A percentile compares a stretch with the other conserved stretches of the same genome.
Evolutionary conservation across 116 monocot species (phyloP).

Genomic region (Papilionanthe hybrid): DNA sequence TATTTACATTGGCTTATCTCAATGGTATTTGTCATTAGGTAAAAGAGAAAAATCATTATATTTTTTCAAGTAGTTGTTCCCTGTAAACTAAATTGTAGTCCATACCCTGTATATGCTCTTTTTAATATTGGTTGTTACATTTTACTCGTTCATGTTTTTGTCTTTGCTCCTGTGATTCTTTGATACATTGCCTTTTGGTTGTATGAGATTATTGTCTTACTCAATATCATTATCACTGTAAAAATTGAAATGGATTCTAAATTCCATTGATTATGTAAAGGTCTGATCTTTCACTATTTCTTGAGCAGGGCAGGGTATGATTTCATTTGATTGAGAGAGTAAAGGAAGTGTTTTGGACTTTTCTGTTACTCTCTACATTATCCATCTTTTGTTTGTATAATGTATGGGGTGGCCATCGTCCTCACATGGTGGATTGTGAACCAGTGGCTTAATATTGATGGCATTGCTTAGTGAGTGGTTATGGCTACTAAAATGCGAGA

Average conservation of each 20-base stretch:
- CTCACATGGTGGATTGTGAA: slow-evolving; percentile 96
- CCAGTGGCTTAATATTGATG: slow-evolving; percentile 62
- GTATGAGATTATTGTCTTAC: neutral
- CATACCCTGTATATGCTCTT: neutral
- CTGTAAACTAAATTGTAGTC: neutral
- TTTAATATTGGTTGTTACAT: neutral
- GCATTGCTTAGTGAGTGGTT: slow-evolving; percentile 82
- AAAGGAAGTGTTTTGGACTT: slow-evolving; percentile 92
- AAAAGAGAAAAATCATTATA: too few relatives aligned
- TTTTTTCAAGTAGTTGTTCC: too few relatives aligned
- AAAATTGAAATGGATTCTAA: neutral
- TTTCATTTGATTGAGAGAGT: slow-evolving; percentile 76
- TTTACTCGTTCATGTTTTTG: neutral
- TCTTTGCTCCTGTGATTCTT: neutral
- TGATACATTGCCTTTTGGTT: neutral
- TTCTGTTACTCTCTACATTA: slow-evolving; percentile 77
- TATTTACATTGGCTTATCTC: neutral
- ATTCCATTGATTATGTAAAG: neutral
- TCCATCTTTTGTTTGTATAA: slow-evolving; percentile 89
- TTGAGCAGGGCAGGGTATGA: slow-evolving; percentile 64
- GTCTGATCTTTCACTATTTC: slow-evolving; percentile 5
- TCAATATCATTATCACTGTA: neutral
- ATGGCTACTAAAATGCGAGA: slow-evolving; percentile 78
- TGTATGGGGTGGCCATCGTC: slow-evolving; percentile 89
- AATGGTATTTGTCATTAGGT: too few relatives aligned